These are phyloP conservation scores for Acacia crassicarpa DNA, from an alignment of 306 rosid species.

Conservation along the genomic window DNA sequence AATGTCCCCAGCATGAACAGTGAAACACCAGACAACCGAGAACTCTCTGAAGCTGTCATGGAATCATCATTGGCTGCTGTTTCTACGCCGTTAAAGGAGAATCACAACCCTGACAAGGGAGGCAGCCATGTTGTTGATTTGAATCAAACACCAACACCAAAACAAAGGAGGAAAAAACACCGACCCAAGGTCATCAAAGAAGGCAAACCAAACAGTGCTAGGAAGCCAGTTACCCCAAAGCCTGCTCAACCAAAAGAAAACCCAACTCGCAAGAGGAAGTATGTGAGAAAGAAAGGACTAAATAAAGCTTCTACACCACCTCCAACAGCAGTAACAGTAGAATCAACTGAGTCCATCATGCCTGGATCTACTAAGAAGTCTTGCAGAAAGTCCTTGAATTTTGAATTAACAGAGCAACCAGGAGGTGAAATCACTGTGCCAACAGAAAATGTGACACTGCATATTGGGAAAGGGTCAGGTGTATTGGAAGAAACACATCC, in stretches of 20 bases:
- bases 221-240: constrained; percentile 45
- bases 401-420: constrained; percentile 41
- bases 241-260: constrained; percentile 44
- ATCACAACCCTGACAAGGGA: constrained; percentile 41
- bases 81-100: constrained; percentile 48
- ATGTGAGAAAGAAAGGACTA: constrained; percentile 52
- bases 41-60: constrained; percentile 16
- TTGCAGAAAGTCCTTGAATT: constrained; percentile 64
- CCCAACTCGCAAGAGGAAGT: constrained; percentile 47
- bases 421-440: constrained; percentile 36
- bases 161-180: constrained; percentile 70
- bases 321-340: constrained; percentile 32
- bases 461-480: constrained; percentile 29
- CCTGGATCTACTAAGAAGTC: constrained; percentile 46
- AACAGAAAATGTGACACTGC: constrained; percentile 32
- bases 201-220: constrained; percentile 52
- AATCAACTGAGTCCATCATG: constrained; percentile 22
- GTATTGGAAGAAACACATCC: constrained; percentile 13
- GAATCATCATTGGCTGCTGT: constrained; percentile 42
- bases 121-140: constrained; percentile 40
- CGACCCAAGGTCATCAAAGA: constrained; percentile 88
- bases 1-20: constrained; percentile 22
- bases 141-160: constrained; percentile 50
- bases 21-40: constrained; percentile 28
- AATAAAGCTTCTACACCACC: constrained; percentile 38